phyloP scores from a whole-genome alignment of 257 asterid species.

The Solanum chiquidenum region DNA sequence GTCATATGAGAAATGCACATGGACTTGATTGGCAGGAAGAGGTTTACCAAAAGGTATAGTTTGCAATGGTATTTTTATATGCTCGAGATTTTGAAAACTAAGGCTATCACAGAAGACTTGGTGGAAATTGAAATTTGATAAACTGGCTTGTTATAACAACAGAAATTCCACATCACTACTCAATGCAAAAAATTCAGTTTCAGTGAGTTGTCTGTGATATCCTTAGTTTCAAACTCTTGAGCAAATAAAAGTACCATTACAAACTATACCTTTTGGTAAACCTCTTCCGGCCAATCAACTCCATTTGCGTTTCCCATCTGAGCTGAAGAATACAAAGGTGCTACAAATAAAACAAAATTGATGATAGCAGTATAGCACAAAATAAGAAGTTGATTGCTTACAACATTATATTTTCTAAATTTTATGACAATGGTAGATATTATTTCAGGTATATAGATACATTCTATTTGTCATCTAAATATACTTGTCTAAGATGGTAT shows the following conservation, averaged over 20 bases:
- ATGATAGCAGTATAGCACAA: background rate
- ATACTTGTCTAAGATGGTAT: background rate
- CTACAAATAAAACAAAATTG: constrained; percentile 9
- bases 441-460: background rate
- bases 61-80: background rate
- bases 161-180: no score
- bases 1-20: constrained; percentile 55
- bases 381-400: background rate
- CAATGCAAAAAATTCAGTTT: no score
- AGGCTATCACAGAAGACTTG: background rate
- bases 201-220: no score
- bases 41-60: constrained; percentile 49
- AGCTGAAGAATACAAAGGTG: constrained; percentile 63
- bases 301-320: constrained; percentile 51
- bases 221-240: no score
- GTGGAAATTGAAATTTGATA: background rate
- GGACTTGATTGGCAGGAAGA: constrained; percentile 87
- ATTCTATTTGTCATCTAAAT: background rate
- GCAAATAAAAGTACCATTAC: no score
- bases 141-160: background rate
- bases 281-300: constrained; percentile 88
- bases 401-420: background rate
- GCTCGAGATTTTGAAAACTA: no score
- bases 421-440: background rate
- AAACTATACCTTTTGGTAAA: constrained; percentile 47